These are phyloP conservation scores for Tripidium arundinaceum DNA, from an alignment of 202 grass and related monocot species.

Conservation along the genomic window DNA sequence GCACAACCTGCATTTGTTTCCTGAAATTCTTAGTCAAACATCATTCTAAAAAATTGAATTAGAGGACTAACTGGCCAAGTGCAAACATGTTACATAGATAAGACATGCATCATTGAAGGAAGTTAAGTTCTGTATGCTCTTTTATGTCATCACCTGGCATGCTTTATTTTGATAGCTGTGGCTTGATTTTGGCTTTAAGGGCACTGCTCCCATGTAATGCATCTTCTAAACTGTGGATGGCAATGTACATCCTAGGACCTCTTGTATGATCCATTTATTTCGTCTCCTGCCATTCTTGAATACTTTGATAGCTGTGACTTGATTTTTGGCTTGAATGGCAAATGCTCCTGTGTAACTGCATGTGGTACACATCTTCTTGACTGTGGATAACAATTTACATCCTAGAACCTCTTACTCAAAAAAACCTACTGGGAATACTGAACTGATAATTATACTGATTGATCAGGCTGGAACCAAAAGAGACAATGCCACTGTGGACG, in stretches of 20 bases:
- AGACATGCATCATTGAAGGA: background rate
- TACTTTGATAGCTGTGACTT: background rate
- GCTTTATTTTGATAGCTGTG: background rate
- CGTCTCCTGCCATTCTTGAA: background rate
- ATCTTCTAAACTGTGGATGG: background rate
- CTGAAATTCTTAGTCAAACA: background rate
- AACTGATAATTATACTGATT: slow-evolving; percentile 25
- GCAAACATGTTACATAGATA: background rate
- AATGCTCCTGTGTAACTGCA: background rate
- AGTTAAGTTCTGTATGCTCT: background rate
- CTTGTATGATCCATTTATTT: background rate
- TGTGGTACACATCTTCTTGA: background rate
- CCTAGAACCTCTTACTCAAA: background rate
- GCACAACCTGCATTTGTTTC: background rate
- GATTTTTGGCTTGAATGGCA: background rate
- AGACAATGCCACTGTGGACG: slow-evolving; percentile 63
- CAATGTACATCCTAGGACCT: background rate
- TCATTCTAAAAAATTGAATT: background rate
- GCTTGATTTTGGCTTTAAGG: background rate
- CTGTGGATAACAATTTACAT: background rate
- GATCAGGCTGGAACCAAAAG: slow-evolving; percentile 79
- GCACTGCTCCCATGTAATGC: background rate
- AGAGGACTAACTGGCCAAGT: background rate
- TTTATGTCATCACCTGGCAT: background rate
- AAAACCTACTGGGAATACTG: background rate